Percentiles rank a stretch among this genome's conserved stretches.
Evolutionary conservation across 2,329 filamentous ascomycete species (phyloP).

Genomic region (Aureobasidium sp.): DNA sequence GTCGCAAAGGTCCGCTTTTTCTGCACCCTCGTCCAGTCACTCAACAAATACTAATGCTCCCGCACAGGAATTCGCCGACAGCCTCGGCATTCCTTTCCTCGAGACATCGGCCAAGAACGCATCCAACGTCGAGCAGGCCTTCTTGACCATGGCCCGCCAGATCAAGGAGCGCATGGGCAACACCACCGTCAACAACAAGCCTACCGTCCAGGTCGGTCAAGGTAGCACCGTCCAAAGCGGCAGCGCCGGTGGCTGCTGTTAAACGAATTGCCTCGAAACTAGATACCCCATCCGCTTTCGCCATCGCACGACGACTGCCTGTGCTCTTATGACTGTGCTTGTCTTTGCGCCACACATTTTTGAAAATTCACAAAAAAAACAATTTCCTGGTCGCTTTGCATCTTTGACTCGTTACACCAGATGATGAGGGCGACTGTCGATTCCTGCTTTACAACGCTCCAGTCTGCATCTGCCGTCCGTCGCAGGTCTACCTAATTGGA

Average conservation of each 20-base stretch:
- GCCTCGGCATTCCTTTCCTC: conserved; percentile 96
- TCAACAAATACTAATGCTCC: background rate
- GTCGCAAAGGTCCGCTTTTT: conserved; percentile 78
- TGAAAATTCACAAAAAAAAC: background rate
- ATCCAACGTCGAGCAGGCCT: conserved; percentile 98
- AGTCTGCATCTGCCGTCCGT: background rate
- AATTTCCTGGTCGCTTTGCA: background rate
- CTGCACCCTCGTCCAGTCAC: background rate
- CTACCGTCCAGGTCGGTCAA: conserved; percentile 89
- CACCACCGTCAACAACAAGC: conserved; percentile 96
- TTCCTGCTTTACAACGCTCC: background rate
- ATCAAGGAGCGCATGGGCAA: conserved; percentile 99
- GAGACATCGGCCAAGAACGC: conserved; percentile 99
- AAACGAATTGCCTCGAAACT: conserved; percentile 37
- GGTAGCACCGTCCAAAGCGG: conserved; percentile 89
- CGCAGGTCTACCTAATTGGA: background rate
- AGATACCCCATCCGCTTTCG: background rate
- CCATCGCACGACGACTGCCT: background rate
- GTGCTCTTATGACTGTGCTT: background rate
- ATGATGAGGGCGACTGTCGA: background rate
- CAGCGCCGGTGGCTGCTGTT: conserved; percentile 85
- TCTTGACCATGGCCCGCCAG: conserved; percentile 98
- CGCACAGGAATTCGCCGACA: conserved; percentile 93
- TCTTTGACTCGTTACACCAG: background rate
- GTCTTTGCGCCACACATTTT: background rate